Conservation (phyloP, 2,329 filamentous ascomycete species). For the Metarhizium rileyi region DNA sequence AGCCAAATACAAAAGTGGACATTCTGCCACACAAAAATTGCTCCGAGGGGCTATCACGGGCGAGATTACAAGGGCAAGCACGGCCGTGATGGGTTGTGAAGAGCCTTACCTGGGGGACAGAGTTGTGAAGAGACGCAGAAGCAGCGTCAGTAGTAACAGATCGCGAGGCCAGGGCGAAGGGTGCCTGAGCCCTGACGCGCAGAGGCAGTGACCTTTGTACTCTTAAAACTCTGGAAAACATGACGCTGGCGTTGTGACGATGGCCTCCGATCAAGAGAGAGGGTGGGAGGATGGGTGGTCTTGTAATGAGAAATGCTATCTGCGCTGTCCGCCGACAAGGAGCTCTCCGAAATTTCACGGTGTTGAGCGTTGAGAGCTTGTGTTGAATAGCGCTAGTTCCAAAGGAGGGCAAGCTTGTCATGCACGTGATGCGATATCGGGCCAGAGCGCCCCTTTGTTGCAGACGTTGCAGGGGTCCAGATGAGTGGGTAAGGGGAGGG, state of each 20-base stretch:
- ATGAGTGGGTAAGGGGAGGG: neutral
- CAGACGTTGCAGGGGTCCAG: neutral
- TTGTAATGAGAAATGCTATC: slow-evolving; percentile 19
- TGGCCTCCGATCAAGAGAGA: slow-evolving; percentile 23
- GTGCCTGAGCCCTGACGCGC: slow-evolving; percentile 36
- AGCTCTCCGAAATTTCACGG: slow-evolving; percentile 35
- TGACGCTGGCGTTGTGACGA: slow-evolving; percentile 28
- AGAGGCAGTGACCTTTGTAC: slow-evolving; percentile 50
- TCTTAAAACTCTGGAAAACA: slow-evolving; percentile 65
- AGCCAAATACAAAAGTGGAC: neutral
- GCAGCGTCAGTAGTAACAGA: slow-evolving; percentile 93
- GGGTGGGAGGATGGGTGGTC: slow-evolving; percentile 10
- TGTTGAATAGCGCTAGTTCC: slow-evolving; percentile 28
- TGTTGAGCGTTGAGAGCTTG: slow-evolving; percentile 32
- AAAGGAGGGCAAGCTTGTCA: slow-evolving; percentile 12
- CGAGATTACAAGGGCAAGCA: no score
- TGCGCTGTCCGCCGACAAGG: slow-evolving; percentile 13
- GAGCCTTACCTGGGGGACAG: slow-evolving; percentile 39
- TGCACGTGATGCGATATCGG: slow-evolving; percentile 16
- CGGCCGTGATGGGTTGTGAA: neutral
- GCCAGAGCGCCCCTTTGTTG: neutral
- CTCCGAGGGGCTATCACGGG: neutral
- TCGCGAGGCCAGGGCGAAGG: slow-evolving; percentile 47
- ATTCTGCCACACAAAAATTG: neutral
- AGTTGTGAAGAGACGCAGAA: slow-evolving; percentile 77